These are phyloP conservation scores for Aureobasidium pullulans DNA, from an alignment of 2,329 filamentous ascomycete genomes.

Conservation along the genomic window DNA sequence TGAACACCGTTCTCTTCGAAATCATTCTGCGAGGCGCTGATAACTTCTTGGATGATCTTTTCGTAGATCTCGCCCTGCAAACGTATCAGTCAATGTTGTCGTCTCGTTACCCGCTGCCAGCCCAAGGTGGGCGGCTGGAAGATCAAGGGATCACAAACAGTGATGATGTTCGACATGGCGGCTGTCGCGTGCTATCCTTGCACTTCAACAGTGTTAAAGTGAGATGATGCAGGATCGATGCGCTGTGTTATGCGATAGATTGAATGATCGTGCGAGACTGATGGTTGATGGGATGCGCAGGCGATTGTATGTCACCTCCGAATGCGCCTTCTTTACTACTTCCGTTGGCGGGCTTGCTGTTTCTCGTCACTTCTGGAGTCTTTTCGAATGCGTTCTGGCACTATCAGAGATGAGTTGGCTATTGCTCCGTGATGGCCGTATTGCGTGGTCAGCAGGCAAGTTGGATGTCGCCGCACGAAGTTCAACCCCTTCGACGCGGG, in stretches of 20 bases:
- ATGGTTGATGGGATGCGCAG: not conserved
- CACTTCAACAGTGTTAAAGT: not conserved
- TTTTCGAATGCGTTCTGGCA: not conserved
- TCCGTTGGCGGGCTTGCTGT: not conserved
- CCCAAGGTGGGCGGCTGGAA: not conserved
- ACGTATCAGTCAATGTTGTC: not conserved
- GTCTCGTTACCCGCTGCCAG: not conserved
- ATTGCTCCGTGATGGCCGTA: conserved; percentile 5
- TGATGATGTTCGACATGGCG: conserved; percentile 18
- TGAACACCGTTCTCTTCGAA: conserved; percentile 96
- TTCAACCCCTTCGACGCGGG: conserved; percentile 7
- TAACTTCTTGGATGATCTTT: conserved; percentile 75
- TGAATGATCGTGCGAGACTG: conserved; percentile 4
- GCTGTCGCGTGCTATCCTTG: not conserved
- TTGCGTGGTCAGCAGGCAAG: conserved; percentile 14
- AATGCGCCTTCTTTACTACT: not conserved
- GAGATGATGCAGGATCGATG: not conserved
- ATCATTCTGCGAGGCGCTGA: conserved; percentile 66
- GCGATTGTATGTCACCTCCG: not conserved
- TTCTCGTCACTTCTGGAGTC: not conserved
- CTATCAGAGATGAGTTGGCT: not conserved
- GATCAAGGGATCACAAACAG: conserved; percentile 14
- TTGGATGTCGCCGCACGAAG: conserved; percentile 2
- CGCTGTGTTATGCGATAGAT: not conserved
- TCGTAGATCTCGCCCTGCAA: conserved; percentile 68